Evolutionary conservation across 2,329 filamentous ascomycete genomes (phyloP).

Genomic region (Xylaria hypoxylon): DNA sequence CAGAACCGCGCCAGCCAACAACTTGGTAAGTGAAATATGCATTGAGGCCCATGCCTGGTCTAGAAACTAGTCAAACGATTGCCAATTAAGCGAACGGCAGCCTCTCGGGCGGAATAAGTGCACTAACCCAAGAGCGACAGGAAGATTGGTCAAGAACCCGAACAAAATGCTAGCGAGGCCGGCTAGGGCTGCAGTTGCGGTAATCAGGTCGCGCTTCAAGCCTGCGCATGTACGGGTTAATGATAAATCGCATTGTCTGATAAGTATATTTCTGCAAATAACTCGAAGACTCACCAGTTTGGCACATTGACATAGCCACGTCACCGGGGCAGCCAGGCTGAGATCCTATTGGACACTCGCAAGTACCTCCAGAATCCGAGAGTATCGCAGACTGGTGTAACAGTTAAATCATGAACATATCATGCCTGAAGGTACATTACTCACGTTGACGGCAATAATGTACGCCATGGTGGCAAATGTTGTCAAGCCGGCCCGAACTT

Average conservation of each 20-base stretch:
- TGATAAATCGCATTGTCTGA: slow-evolving; percentile 21
- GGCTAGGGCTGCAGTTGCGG: slow-evolving; percentile 83
- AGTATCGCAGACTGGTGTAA: slow-evolving; percentile 72
- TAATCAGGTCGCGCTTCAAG: slow-evolving; percentile 81
- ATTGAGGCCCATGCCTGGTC: slow-evolving; percentile 75
- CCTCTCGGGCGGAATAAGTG: no score
- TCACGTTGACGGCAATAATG: slow-evolving; percentile 79
- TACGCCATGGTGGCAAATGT: slow-evolving; percentile 88
- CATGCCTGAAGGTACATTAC: slow-evolving; percentile 35
- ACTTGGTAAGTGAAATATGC: slow-evolving; percentile 77
- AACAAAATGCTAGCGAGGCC: slow-evolving; percentile 81
- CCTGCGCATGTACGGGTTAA: slow-evolving; percentile 51
- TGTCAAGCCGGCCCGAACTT: slow-evolving; percentile 82
- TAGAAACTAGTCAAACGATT: slow-evolving; percentile 48
- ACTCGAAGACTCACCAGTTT: slow-evolving; percentile 55
- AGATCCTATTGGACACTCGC: slow-evolving; percentile 66
- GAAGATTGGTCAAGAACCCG: slow-evolving; percentile 84
- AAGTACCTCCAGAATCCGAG: slow-evolving; percentile 81
- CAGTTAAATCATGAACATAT: slow-evolving; percentile 12
- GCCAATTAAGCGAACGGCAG: not conserved
- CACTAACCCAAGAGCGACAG: slow-evolving; percentile 78
- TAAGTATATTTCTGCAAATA: not conserved
- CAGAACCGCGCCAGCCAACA: slow-evolving; percentile 69
- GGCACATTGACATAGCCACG: slow-evolving; percentile 58
- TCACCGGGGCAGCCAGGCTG: slow-evolving; percentile 62